These are phyloP conservation scores for Tulasnella sp. DNA, from an alignment of 768 basidiomycete species.

Conservation along the genomic window DNA sequence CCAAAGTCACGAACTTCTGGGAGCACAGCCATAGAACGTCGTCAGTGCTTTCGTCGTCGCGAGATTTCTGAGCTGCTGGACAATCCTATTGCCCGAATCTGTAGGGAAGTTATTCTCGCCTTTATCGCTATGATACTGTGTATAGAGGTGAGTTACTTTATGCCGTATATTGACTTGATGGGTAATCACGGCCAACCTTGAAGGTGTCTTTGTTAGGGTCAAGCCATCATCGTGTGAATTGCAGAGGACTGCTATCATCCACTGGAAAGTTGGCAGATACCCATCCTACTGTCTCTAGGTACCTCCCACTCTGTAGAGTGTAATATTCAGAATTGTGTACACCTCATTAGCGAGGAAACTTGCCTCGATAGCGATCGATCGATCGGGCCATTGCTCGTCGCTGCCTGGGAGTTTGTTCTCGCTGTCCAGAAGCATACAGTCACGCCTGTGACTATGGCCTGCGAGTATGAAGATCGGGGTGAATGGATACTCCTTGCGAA, in stretches of 20 bases:
- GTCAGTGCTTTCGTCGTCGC: background rate
- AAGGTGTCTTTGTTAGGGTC: background rate
- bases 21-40: background rate
- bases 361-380: constrained; percentile 4
- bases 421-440: background rate
- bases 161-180: too few relatives aligned
- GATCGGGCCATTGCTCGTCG: background rate
- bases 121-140: too few relatives aligned
- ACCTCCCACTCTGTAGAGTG: background rate
- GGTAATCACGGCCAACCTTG: background rate
- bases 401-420: background rate
- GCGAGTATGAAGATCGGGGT: background rate
- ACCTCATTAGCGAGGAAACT: background rate
- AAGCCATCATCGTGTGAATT: background rate
- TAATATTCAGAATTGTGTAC: too few relatives aligned
- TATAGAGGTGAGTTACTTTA: too few relatives aligned
- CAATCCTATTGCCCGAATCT: background rate
- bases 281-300: constrained; percentile 8
- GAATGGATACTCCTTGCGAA: background rate
- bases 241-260: background rate
- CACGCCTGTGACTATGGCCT: background rate
- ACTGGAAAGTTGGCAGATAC: background rate
- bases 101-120: too few relatives aligned
- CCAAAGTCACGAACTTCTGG: background rate
- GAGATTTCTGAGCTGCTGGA: background rate